phyloP scores from a whole-genome alignment of 208 protist species.

The Leptomonas seymouri region DNA sequence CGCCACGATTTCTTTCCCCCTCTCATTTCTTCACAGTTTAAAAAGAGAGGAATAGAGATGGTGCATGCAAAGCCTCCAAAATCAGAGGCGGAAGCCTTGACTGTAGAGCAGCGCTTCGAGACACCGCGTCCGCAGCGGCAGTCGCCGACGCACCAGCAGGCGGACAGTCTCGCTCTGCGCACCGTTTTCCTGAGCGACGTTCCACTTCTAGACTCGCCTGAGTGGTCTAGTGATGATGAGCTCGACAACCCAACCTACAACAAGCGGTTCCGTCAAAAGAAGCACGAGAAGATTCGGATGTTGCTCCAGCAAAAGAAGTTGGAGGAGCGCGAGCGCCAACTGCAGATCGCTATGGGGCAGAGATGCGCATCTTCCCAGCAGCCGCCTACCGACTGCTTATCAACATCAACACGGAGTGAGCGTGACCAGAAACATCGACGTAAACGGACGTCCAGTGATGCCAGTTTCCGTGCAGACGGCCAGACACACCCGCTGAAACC shows the following conservation, averaged over 20 bases:
- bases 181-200: slow-evolving; percentile 30
- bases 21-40: background rate
- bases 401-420: background rate
- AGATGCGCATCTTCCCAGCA: background rate
- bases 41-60: too few relatives aligned
- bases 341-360: slow-evolving; percentile 3
- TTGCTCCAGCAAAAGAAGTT: slow-evolving; percentile 3
- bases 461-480: background rate
- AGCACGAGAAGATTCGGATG: slow-evolving; percentile 35
- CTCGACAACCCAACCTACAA: slow-evolving; percentile 52
- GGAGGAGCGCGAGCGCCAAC: slow-evolving; percentile 18
- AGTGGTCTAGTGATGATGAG: slow-evolving; percentile 58
- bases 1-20: background rate
- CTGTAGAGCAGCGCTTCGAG: background rate
- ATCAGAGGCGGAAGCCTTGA: background rate
- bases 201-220: slow-evolving; percentile 42
- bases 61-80: background rate
- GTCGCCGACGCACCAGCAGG: background rate
- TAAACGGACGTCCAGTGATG: background rate
- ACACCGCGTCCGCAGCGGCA: background rate
- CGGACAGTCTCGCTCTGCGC: background rate
- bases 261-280: slow-evolving; percentile 40
- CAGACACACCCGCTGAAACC: background rate
- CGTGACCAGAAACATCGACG: background rate
- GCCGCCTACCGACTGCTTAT: background rate